Percentiles rank a stretch among this genome's conserved stretches.
These are phyloP conservation scores for Quercus alba DNA, from an alignment of 306 rosid species.

Conservation along the genomic window DNA sequence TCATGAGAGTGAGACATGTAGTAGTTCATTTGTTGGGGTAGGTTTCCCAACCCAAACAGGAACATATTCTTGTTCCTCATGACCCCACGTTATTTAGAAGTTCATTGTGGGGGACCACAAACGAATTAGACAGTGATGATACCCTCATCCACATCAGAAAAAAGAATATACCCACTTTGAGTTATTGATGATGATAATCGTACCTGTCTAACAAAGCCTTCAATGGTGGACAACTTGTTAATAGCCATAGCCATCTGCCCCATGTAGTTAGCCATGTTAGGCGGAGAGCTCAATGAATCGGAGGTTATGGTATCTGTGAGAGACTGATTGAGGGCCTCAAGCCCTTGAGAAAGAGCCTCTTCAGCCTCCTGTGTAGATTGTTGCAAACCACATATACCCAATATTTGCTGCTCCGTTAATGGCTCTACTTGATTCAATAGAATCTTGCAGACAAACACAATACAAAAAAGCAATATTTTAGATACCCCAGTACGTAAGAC, in stretches of 20 bases:
- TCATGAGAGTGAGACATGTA: conserved; percentile 43
- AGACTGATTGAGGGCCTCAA: conserved; percentile 74
- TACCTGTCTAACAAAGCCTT: conserved; percentile 94
- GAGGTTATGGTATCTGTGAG: conserved; percentile 71
- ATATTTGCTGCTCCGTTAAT: conserved; percentile 83
- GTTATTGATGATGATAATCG: background rate
- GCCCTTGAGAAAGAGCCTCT: conserved; percentile 86
- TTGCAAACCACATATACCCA: conserved; percentile 79
- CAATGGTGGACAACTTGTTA: conserved; percentile 80
- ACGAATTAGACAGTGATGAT: background rate
- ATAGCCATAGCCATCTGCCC: conserved; percentile 95
- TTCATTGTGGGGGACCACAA: conserved; percentile 39
- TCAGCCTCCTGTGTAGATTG: conserved; percentile 86
- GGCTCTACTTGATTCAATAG: conserved; percentile 77
- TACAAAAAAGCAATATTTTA: background rate
- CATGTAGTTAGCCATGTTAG: conserved; percentile 90
- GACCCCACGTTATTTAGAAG: conserved; percentile 34
- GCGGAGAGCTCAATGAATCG: conserved; percentile 70
- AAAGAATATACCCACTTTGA: background rate
- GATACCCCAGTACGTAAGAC: background rate
- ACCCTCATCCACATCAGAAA: too few relatives aligned
- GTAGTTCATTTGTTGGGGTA: conserved; percentile 53
- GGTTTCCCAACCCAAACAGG: conserved; percentile 55
- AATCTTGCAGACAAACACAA: conserved; percentile 32
- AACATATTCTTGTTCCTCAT: conserved; percentile 41